Conservation (phyloP, 805 yeast genomes). For the Kuraishia piskuri region DNA sequence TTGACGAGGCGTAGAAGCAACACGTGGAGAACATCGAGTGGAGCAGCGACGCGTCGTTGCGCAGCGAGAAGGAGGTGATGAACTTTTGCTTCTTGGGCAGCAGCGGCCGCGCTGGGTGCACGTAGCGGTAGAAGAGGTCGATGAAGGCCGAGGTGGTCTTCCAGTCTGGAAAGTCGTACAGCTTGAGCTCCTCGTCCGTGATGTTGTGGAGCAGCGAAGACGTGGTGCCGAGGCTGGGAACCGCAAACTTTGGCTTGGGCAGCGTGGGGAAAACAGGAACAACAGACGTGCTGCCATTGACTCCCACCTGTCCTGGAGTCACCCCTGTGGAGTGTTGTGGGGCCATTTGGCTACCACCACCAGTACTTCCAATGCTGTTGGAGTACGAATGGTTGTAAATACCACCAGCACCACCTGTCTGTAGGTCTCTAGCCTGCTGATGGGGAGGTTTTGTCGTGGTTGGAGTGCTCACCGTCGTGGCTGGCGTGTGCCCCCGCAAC, state of each 20-base stretch:
- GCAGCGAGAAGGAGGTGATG: conserved; percentile 19
- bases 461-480: neutral
- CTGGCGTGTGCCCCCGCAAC: neutral
- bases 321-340: too few species aligned
- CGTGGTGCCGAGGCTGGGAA: neutral
- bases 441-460: neutral
- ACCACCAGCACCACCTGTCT: too few species aligned
- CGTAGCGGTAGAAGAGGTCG: conserved; percentile 31
- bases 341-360: neutral
- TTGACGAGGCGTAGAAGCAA: conserved; percentile 21
- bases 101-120: conserved; percentile 27
- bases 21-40: conserved; percentile 28
- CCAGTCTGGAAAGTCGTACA: conserved; percentile 29
- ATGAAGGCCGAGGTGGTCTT: conserved; percentile 22
- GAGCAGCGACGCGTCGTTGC: conserved; percentile 20
- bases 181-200: conserved; percentile 20
- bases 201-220: conserved; percentile 6
- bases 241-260: neutral
- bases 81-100: conserved; percentile 26
- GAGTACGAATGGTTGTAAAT: neutral
- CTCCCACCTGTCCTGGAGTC: too few species aligned
- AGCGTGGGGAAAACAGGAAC: neutral
- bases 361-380: neutral
- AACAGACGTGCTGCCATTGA: neutral
- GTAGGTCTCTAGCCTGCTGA: neutral